A percentile compares a stretch with the other conserved stretches of the same genome.
These are phyloP conservation scores for Bjerkandera adusta DNA, from an alignment of 1,284 basidiomycete species.

Conservation along the genomic window DNA sequence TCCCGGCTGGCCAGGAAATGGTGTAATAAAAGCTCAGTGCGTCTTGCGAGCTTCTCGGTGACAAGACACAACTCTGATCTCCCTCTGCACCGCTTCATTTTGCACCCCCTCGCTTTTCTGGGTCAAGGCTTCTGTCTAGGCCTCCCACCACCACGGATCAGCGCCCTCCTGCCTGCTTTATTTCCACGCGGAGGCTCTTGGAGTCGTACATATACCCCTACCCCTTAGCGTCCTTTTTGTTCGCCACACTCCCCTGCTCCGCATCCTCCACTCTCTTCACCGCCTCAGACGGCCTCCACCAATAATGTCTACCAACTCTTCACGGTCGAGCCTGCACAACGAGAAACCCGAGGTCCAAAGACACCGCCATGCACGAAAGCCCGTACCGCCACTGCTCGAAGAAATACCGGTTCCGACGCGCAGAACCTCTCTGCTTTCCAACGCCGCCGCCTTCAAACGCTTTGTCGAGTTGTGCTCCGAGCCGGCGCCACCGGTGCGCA, in stretches of 20 bases:
- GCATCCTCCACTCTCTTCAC: background rate
- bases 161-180: slow-evolving; percentile 1
- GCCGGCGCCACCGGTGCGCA: too few relatives aligned
- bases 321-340: slow-evolving; percentile 16
- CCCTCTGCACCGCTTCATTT: too few relatives aligned
- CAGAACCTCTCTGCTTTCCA: slow-evolving; percentile 30
- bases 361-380: slow-evolving; percentile 61
- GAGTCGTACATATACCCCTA: slow-evolving; percentile 3
- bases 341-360: slow-evolving; percentile 7
- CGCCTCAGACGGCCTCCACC: too few relatives aligned
- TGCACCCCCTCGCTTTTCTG: slow-evolving; percentile 3
- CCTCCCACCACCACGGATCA: slow-evolving; percentile 7
- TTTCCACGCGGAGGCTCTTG: slow-evolving; percentile 1
- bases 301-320: slow-evolving; percentile 9
- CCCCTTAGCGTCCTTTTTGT: background rate
- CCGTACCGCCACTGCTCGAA: slow-evolving; percentile 52
- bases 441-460: slow-evolving; percentile 25
- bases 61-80: slow-evolving; percentile 1
- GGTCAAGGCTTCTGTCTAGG: background rate
- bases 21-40: slow-evolving; percentile 2
- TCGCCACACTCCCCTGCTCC: slow-evolving; percentile 6
- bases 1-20: background rate
- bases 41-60: background rate
- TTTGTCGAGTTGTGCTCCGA: slow-evolving; percentile 27
- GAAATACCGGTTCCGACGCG: slow-evolving; percentile 13